Base-by-base conservation (phyloP, 495 filamentous ascomycete species). In the Amniculicola lignicola region DNA sequence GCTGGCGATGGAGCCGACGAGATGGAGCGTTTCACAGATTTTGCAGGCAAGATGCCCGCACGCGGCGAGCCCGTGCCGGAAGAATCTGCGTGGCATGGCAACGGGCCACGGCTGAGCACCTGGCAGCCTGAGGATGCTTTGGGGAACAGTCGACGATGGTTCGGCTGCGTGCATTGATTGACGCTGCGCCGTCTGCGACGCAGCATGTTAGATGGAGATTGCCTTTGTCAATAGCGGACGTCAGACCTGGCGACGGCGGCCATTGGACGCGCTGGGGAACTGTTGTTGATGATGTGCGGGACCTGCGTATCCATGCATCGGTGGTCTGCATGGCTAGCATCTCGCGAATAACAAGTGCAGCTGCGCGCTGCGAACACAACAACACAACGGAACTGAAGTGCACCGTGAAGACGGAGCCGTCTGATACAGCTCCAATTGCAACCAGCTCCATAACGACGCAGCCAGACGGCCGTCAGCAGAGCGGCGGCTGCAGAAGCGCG, bases 41-140 rank as follows among this genome's bases (percentile, higher is more conserved):
- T 43, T 50, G 24, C 57, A 61, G 44, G 57, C 57, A 61, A 46
- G 15, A 54, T 61, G 50, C 57, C 51, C 50, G 57, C 57, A 27
- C 16, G 35, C 41, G 35, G 35, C 14, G 23, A 45, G 57, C 41
- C 43, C 41, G 48, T 54, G 50, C 48, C 40, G 12, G 14, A 22
- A 15, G 46, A 28, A 19, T 19, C 27, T 29, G 14, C 16, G 27
- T 50, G 51, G 21, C 28, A 28, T 46, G 56, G 40, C 38, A 52
- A 59, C 37, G 10, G 16, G n/a, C 7, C 29, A 18, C 28, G 31
- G 24, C 50, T 14, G 44, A 4, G 25, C 15, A 18, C 25, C 14
- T 46, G 43, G 21, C 18, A 28, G 44, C 44, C 6, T 18, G 44
- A 16, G 15, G 44, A 18, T n/a, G n/a, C n/a, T n/a, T n/a, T n/a